Conservation (phyloP, 1,284 basidiomycete genomes). For the Ustilago loliicola region DNA sequence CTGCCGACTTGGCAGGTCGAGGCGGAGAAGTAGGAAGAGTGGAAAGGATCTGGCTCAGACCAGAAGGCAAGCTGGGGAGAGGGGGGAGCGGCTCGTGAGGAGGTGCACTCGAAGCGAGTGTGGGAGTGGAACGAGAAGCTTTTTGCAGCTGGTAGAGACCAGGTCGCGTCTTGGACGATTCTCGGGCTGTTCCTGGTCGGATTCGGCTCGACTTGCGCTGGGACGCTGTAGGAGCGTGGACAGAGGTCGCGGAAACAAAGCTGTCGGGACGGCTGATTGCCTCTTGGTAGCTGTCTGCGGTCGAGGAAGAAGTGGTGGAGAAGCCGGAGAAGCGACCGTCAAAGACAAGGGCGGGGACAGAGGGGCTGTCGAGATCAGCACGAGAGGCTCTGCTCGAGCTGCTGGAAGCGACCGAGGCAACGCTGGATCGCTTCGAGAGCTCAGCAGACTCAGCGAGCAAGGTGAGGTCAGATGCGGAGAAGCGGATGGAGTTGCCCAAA, state of each 20-base stretch:
- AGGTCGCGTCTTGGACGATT: not conserved
- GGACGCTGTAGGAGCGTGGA: not conserved
- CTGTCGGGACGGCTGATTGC: conserved; percentile 24
- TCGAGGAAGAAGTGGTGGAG: conserved; percentile 18
- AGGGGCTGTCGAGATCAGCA: conserved; percentile 6
- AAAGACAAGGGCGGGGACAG: conserved; percentile 29
- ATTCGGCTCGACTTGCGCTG: not conserved
- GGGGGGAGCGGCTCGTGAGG: conserved; percentile 33
- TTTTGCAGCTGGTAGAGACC: conserved; percentile 19
- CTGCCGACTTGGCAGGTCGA: conserved; percentile 24
- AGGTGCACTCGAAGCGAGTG: conserved; percentile 22
- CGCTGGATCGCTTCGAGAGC: conserved; percentile 14
- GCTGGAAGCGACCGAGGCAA: conserved; percentile 16
- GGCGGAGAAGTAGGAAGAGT: conserved; percentile 8
- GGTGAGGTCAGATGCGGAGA: conserved; percentile 35
- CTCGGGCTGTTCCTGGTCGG: conserved; percentile 22
- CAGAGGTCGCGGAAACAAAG: conserved; percentile 20
- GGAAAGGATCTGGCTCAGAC: conserved; percentile 10
- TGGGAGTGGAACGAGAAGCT: conserved; percentile 23
- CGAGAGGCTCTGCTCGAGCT: conserved; percentile 14
- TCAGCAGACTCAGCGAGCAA: conserved; percentile 19
- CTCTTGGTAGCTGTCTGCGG: conserved; percentile 8
- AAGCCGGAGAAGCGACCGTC: conserved; percentile 29
- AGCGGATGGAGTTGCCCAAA: conserved; percentile 23
- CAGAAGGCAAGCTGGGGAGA: conserved; percentile 24